phyloP scores from a whole-genome alignment of 345 rosid genomes.

The Corymbia maculata region DNA sequence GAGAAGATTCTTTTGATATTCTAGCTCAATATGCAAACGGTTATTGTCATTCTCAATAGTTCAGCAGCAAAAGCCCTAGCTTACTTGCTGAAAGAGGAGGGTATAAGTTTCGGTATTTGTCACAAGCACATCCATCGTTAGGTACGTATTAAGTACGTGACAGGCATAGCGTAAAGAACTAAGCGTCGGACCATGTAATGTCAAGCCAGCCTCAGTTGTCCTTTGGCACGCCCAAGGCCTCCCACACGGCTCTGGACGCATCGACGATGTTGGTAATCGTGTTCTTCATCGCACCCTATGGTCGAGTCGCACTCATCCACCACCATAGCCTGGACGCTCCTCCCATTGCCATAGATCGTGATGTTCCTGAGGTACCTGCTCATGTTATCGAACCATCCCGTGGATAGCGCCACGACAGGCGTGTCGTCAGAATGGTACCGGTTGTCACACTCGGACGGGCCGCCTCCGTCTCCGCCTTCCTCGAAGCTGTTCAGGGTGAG shows the following conservation, averaged over 20 bases:
- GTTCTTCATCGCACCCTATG: background rate
- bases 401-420: slow-evolving; percentile 9
- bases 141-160: background rate
- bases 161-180: background rate
- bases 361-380: slow-evolving; percentile 7
- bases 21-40: background rate
- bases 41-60: background rate
- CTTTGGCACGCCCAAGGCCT: background rate
- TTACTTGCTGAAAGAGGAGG: too few species aligned
- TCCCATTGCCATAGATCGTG: slow-evolving; percentile 5
- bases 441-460: slow-evolving; percentile 13
- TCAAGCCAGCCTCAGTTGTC: background rate
- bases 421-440: slow-evolving; percentile 1
- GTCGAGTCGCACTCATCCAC: slow-evolving; percentile 2
- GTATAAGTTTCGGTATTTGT: background rate
- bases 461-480: slow-evolving; percentile 6
- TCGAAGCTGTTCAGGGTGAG: slow-evolving; percentile 8
- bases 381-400: slow-evolving; percentile 9
- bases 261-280: background rate
- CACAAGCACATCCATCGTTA: background rate
- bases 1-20: background rate
- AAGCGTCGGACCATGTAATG: background rate
- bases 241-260: background rate
- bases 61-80: background rate
- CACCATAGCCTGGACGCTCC: background rate